Base-by-base conservation (phyloP, 2,329 filamentous ascomycete species). In the Xylariaceae sp. region DNA sequence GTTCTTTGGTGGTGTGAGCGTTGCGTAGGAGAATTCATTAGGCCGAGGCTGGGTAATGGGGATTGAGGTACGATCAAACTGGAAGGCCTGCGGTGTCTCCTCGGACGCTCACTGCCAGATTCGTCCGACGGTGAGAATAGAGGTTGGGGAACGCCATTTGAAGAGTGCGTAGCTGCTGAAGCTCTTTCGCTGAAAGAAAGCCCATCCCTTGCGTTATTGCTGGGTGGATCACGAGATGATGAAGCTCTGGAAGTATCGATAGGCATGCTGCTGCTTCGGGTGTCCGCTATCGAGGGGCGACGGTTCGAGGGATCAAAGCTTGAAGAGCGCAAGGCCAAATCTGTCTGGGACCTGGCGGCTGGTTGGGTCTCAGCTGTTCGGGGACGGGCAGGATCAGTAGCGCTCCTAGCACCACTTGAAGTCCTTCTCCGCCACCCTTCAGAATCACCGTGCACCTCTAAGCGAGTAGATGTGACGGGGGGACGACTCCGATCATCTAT, bases 311-410 rank as follows among this genome's bases (percentile, higher is more conserved):
- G 54, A 20, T 72, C 72, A 12, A 65, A 59, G 7, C 64, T 64
- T 19, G 68, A 67, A 6, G 73, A 63, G 34, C 72, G 69, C 5
- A 71, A 50, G 2, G 67, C 65, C 7, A 89, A 67, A 58, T 90
- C 85, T 2, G 80, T 85, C 37, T 83, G 78, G 16, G 86, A 88
- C 19, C 78, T 76, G 19, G 77, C 71, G 11, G 79, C 75, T 34
- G 76, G 74, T 41, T 73, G 68, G 21, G 68, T 59, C 11, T 76
- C 69, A 22, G 70, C 59, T 33, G 71, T 61, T 2, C 69, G 63
- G 14, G 67, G 63, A 40, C 67, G 66, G 16, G 68, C 55, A 3
- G 77, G 74, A 2, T 74, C 64, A 5, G 77, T 82, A 6, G 74
- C 67, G 51, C 76, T 79, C 40, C 80, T 74, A n/a, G 71, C 68